Base-by-base conservation (phyloP, 1,139 yeast species). In the Hyphopichia burtonii region DNA sequence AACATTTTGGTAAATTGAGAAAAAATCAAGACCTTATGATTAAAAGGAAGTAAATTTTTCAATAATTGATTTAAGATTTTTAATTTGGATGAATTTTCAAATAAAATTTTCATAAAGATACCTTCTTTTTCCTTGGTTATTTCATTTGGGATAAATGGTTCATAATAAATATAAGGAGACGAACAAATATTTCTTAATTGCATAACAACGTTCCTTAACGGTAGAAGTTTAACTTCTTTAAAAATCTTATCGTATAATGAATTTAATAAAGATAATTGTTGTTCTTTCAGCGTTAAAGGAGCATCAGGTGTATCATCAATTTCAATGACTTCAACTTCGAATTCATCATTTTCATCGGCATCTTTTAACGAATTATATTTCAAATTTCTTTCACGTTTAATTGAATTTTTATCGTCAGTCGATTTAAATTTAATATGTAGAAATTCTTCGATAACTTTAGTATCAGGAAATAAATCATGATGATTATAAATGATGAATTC, bases 141-240 rank as follows among this genome's bases (percentile, higher is more conserved):
- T 9, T 16, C 20, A 14, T 39, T 15, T 27, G 38, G 36, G 17
- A 40, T 11, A 37, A 87, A 88, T 0, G 97, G 98, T 50, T 83
- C 86, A 63, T 83, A 88, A 55, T 85, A 88, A 37, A 86, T 63
- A 56, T 85, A 86, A 0, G 97, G 96, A 0, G 96, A 84, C 53
- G 89, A 85, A 53, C 96, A 90, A 7, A 87, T 79, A 47, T 83
- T 81, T 40, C 99, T 72, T 41, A 90, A 68, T 59, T 90, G 97
- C 86, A 91, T 87, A 63, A 86, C 71, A 53, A 80, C 55, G 54
- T 87, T 88, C 48, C 78, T 83, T 39, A 88, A 66, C 16, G 65
- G 58, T 31, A 67, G 50, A 34, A 52, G 51, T 32, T 55, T 59
- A 11, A 62, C 43, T 9, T 58, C 54, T 22, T 56, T 54, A n/a